Base-by-base conservation (phyloP, 1,284 basidiomycete species). In the Flammula alnicola region DNA sequence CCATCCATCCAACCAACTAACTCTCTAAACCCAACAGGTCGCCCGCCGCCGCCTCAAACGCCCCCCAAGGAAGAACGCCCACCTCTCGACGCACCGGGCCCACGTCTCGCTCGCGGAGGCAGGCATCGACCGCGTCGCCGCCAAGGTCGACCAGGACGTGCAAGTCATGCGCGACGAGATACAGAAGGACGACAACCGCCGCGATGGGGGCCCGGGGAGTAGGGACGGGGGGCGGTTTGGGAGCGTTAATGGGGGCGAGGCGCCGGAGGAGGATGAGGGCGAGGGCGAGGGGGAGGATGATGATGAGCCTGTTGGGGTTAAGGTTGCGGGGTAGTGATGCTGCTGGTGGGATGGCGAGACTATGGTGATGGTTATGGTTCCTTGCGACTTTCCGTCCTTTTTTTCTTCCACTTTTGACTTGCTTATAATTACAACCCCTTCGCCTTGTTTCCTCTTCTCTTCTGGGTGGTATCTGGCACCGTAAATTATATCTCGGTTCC, bases 31-130 rank as follows among this genome's bases (percentile, higher is more conserved):
- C 10, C 9, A 37, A 6, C 39, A 69, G 68, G 70, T 93, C 43
- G 90, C 91, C 6, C 88, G 91, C 32, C 83, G 91, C 40, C 78
- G 91, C 4, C 82, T 94, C 60, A 90, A 90, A 66, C 82, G 90
- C 5, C 84, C 84, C 7, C 81, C 84, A 8, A 76, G 77, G 37
- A 81, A 79, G 25, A 78, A 79, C 7, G 85, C 83, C 0, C 83
- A 86, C 63, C 78, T 87, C 17, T 77, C 81, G 23, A 81, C 78
- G 33, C 78, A 79, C 67, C 87, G 76, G 61, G 78, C 72, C 0
- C 88, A 91, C 44, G 88, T 94, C 27, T 84, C 90, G n/a, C 85
- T 96, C 51, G 90, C 91, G 0, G 85, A 93, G 56, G 92, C 92
- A 10, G 84, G 79, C 32, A 91, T 95, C 66, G 94, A 97, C 67